Conservation (phyloP, 768 basidiomycete genomes). For the Collybiopsis luxurians region DNA sequence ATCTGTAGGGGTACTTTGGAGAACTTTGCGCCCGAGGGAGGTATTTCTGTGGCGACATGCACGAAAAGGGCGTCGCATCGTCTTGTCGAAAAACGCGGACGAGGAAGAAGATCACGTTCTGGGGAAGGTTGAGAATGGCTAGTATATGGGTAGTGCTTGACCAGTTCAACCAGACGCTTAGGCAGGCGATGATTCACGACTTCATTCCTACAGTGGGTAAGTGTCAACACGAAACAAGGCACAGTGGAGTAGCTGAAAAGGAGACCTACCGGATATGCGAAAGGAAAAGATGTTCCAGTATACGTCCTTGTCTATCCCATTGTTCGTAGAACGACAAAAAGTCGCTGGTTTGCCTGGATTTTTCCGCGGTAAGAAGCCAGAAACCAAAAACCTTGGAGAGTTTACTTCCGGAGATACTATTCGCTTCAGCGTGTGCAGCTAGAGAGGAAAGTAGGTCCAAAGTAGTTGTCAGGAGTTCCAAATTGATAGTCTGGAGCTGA, state of each 20-base stretch:
- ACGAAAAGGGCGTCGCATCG: conserved; percentile 64
- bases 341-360: conserved; percentile 49
- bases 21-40: conserved; percentile 32
- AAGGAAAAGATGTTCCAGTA: conserved; percentile 76
- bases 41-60: conserved; percentile 56
- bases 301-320: conserved; percentile 73
- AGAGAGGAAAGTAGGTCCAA: conserved; percentile 67
- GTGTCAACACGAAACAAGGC: conserved; percentile 4
- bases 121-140: conserved; percentile 24
- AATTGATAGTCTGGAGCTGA: conserved; percentile 54
- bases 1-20: conserved; percentile 56
- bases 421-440: conserved; percentile 69
- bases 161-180: conserved; percentile 65
- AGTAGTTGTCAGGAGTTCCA: conserved; percentile 53
- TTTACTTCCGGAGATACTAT: conserved; percentile 76
- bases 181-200: conserved; percentile 56
- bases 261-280: conserved; percentile 60
- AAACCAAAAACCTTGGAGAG: conserved; percentile 70
- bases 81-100: conserved; percentile 68
- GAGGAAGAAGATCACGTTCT: conserved; percentile 49
- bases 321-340: conserved; percentile 66
- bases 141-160: conserved; percentile 66
- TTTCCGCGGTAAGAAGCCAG: conserved; percentile 60
- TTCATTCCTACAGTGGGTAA: conserved; percentile 48
- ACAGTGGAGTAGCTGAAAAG: background rate